Evolutionary conservation across 129 eudicot species (phyloP), one percentile per base, ranked within the genome.

Genomic region (Pseudognaphalium luteoalbum): DNA sequence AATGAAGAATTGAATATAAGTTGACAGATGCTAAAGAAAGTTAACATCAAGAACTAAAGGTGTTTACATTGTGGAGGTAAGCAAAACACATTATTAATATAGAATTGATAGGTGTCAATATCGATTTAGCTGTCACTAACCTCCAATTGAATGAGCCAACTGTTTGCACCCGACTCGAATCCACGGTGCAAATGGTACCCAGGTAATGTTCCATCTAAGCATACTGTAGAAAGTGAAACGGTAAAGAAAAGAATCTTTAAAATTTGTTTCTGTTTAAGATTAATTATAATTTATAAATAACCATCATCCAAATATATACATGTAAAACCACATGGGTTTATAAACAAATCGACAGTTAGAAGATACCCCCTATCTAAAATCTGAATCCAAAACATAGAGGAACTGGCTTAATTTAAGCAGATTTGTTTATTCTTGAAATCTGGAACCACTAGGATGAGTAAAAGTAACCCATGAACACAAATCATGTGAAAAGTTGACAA

Each of bases 81-180:
- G 16, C 66, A 66, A 39, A 76, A 69, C 41, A 69, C 70, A 61
- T 71, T 65, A 58, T 72, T 82, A 19, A 5, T 71, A 71, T 22
- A 52, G 22, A 15, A 72, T 72, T 52, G 42, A 17, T 34, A 74
- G 29, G 30, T 61, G 85, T 80, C 83, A 66, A 60, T 68, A 66
- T 79, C 76, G 29, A 37, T 76, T 79, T 15, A 79, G 82, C 79
- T 67, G 83, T 79, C 82, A 76, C 91, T 58, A 57, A 94, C 98
- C 97, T 94, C 98, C 79, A 94, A 78, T 73, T 94, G 91, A 82
- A 91, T 88, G 71, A 94, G 96, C 99, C 99, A 94, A 85, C 97
- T 91, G 82, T 91, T 94, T 62, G 90, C 90, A 39, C 99, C 97
- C 50, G 96, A 76, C 67, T 92, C 99, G 21, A 72, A 89, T 71